A percentile compares a stretch with the other conserved stretches of the same genome.
Conservation (phyloP, 2,329 filamentous ascomycete genomes). For the Xylaria sp. region DNA sequence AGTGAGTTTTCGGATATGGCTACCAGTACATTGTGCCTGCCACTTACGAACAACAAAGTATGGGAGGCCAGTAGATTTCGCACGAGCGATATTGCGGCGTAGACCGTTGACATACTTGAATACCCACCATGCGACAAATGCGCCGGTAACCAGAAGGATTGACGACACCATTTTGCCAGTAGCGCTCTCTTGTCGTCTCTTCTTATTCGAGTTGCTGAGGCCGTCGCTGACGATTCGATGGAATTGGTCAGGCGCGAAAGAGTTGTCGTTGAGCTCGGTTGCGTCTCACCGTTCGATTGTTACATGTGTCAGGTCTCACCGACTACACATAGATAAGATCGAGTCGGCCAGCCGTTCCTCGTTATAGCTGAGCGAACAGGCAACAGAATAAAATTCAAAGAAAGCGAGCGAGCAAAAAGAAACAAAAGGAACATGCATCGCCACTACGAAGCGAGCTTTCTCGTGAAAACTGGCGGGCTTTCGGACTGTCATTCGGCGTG, state of each 20-base stretch:
- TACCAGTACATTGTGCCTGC: neutral
- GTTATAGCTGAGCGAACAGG: slow-evolving; percentile 3
- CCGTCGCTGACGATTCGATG: slow-evolving; percentile 3
- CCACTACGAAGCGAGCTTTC: slow-evolving; percentile 12
- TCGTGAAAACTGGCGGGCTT: slow-evolving; percentile 15
- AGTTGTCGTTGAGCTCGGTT: slow-evolving; percentile 3
- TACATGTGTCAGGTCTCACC: neutral
- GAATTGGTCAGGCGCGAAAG: slow-evolving; percentile 7
- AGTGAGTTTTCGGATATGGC: slow-evolving; percentile 27
- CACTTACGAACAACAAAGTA: slow-evolving; percentile 66
- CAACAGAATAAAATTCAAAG: neutral
- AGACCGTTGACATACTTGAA: slow-evolving; percentile 52
- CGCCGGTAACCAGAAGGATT: slow-evolving; percentile 51
- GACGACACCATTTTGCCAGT: slow-evolving; percentile 52
- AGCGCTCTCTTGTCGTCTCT: neutral
- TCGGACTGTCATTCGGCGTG: slow-evolving; percentile 26
- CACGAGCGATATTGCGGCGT: slow-evolving; percentile 59
- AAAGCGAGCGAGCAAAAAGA: neutral
- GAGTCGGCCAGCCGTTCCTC: slow-evolving; percentile 36
- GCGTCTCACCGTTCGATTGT: neutral
- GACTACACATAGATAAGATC: slow-evolving; percentile 10
- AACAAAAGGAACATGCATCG: slow-evolving; percentile 3
- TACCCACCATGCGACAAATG: slow-evolving; percentile 50
- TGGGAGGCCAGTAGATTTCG: slow-evolving; percentile 62
- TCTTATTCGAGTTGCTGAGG: slow-evolving; percentile 16